These are phyloP conservation scores for Erysiphe neolycopersici DNA, from an alignment of 2,329 filamentous ascomycete genomes.

Conservation along the genomic window DNA sequence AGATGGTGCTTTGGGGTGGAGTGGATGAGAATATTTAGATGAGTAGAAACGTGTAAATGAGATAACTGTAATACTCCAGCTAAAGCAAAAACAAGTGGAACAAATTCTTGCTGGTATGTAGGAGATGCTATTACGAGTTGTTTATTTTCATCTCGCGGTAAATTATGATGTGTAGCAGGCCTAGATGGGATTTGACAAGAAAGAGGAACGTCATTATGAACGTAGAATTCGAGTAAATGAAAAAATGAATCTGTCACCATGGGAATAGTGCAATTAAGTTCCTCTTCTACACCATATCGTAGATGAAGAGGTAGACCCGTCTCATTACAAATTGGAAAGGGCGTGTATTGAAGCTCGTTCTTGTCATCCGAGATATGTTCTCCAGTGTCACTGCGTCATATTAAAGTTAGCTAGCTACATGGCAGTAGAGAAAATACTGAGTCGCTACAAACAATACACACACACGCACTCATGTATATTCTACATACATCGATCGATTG, in stretches of 20 bases:
- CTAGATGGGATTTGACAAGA: conserved; percentile 70
- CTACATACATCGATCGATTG: conserved; percentile 41
- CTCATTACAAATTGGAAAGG: conserved; percentile 77
- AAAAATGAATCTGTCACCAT: conserved; percentile 57
- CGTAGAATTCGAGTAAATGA: conserved; percentile 86
- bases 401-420: too few species aligned
- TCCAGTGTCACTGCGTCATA: conserved; percentile 41
- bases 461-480: not conserved
- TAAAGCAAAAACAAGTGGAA: conserved; percentile 68
- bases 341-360: conserved; percentile 72
- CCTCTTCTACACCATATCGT: conserved; percentile 53
- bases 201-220: conserved; percentile 84
- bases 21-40: conserved; percentile 72
- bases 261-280: conserved; percentile 62
- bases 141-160: conserved; percentile 14
- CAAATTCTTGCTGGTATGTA: conserved; percentile 29
- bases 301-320: conserved; percentile 61
- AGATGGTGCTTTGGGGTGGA: conserved; percentile 30
- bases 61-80: conserved; percentile 69
- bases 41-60: conserved; percentile 73
- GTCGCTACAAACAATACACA: not conserved
- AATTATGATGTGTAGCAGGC: conserved; percentile 26
- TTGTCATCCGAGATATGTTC: conserved; percentile 64
- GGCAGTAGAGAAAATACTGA: too few species aligned
- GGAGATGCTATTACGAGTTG: conserved; percentile 6